Conservation (phyloP, 768 basidiomycete species). For the Scleroderma citrinum region DNA sequence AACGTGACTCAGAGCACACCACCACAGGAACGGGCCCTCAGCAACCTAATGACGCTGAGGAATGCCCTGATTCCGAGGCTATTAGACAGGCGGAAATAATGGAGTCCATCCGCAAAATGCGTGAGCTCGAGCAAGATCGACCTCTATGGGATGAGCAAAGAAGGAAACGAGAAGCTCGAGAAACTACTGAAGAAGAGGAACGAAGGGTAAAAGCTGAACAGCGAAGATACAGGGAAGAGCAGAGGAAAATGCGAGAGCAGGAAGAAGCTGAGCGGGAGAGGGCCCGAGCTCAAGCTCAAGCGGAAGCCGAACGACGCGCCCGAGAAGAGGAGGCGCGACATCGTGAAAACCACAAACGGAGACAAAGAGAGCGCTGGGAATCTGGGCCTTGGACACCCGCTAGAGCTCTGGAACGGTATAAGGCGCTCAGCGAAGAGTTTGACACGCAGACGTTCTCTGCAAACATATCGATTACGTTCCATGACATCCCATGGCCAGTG, state of each 20-base stretch:
- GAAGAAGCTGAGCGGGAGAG: constrained; percentile 23
- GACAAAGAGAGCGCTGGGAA: constrained; percentile 50
- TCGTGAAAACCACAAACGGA: constrained; percentile 36
- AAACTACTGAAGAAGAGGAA: constrained; percentile 39
- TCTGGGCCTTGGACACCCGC: constrained; percentile 56
- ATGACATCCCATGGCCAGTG: constrained; percentile 74
- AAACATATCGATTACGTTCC: constrained; percentile 49
- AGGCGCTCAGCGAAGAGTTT: constrained; percentile 52
- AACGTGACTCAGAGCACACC: constrained; percentile 6
- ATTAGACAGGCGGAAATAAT: constrained; percentile 42
- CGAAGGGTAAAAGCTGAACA: constrained; percentile 30
- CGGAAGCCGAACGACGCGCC: constrained; percentile 25
- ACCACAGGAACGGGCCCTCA: constrained; percentile 5
- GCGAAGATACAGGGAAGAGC: constrained; percentile 28
- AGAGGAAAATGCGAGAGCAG: constrained; percentile 15
- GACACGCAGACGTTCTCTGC: constrained; percentile 53
- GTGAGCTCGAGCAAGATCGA: constrained; percentile 58
- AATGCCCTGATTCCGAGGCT: constrained; percentile 31
- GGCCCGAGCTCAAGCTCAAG: constrained; percentile 19
- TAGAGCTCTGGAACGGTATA: constrained; percentile 70
- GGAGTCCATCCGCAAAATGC: constrained; percentile 62
- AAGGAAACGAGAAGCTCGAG: constrained; percentile 37
- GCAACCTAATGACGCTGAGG: neutral
- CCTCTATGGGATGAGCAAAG: constrained; percentile 58
- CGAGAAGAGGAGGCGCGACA: constrained; percentile 33